Evolutionary conservation across 768 basidiomycete genomes (phyloP).

Genomic region (Lentinula guzmanii): DNA sequence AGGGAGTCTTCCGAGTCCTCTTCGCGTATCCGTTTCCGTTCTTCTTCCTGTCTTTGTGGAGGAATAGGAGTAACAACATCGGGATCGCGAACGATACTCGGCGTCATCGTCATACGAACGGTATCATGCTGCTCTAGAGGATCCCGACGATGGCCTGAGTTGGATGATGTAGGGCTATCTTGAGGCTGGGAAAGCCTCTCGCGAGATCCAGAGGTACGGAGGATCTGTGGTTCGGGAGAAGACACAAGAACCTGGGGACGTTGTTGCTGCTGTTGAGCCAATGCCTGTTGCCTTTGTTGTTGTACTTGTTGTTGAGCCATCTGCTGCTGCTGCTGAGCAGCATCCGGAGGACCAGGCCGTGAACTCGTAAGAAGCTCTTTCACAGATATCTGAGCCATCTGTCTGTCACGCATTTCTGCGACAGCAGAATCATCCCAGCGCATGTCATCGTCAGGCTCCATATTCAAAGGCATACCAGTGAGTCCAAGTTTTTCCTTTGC

Average conservation of each 20-base stretch:
- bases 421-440: conserved; percentile 76
- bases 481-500: conserved; percentile 23
- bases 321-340: conserved; percentile 25
- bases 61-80: conserved; percentile 16
- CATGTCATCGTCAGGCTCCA: conserved; percentile 67
- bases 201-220: conserved; percentile 41
- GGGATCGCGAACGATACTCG: conserved; percentile 60
- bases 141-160: conserved; percentile 36
- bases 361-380: conserved; percentile 25
- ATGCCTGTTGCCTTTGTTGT: conserved; percentile 20
- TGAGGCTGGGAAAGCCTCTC: conserved; percentile 32
- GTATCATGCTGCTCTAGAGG: conserved; percentile 70
- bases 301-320: conserved; percentile 17
- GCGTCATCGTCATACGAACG: conserved; percentile 71
- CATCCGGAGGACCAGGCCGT: conserved; percentile 22
- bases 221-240: conserved; percentile 17
- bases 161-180: conserved; percentile 10
- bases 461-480: conserved; percentile 41
- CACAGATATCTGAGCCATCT: conserved; percentile 16
- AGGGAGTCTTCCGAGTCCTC: conserved; percentile 33
- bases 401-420: conserved; percentile 36
- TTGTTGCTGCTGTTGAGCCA: conserved; percentile 19
- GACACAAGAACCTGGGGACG: conserved; percentile 10
- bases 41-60: conserved; percentile 38
- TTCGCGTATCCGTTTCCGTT: conserved; percentile 45